Evolutionary conservation across 768 basidiomycete genomes (phyloP), one percentile per base, ranked within the genome.

Genomic region (Auriscalpium microsporum): DNA sequence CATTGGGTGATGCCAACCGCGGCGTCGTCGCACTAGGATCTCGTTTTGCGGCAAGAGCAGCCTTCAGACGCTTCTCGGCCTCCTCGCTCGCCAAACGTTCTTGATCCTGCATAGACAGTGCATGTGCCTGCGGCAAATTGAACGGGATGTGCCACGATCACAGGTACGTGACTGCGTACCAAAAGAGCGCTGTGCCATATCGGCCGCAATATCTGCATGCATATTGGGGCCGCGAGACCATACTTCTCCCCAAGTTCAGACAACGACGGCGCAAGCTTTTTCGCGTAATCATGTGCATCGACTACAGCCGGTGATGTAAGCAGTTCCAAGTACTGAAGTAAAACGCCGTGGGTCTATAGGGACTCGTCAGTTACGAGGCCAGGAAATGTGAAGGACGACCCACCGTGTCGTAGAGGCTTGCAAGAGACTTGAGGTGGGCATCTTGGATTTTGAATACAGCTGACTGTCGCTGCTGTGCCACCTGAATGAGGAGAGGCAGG

Each of bases 161-260:
- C 21, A 28, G 48, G 21, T 8, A 2, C 34, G 36, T 4, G 11
- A 45, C 47, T 1, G 72, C 78, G 55, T 66, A 86, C 86, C 63
- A 88, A 69, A 47, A 90, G 71, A 33, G 76, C 71, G 9, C 72
- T 72, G 59, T 88, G 82, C 45, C 90, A 73, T 53, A 87, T 84
- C 13, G 95, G 94, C 14, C 96, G 82, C 40, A 91, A 79, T 55
- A 98, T 86, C 66, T 94, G 92, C 90, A 98, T 96, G 52, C 93
- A 91, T 54, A 96, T 85, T 11, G 89, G 81, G 38, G 88, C 82
- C 56, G 84, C 82, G 46, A 99, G 82, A 8, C 87, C 89, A 69
- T 87, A 98, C 40, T 77, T 75, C 51, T 79, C 75, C 52, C 84
- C 84, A 9, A 98, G 78, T 33, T 90, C 86, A 2, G 73, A 71